These are phyloP conservation scores for Neofusicoccum sp. DNA, from an alignment of 2,329 filamentous ascomycete genomes.

Conservation along the genomic window DNA sequence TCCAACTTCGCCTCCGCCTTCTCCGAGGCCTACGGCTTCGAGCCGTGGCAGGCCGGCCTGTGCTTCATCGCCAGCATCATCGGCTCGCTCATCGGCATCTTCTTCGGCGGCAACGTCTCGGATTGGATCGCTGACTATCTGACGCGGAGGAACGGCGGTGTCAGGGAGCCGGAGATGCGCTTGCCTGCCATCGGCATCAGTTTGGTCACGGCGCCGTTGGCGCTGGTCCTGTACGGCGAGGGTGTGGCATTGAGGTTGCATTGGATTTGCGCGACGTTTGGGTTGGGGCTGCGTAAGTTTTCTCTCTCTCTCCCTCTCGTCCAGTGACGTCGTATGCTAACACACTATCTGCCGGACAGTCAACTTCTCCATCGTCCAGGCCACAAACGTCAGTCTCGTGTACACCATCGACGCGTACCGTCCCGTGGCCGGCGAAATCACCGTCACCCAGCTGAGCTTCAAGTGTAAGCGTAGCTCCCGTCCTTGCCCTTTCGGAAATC, in stretches of 20 bases:
- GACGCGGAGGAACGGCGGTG: conserved; percentile 27
- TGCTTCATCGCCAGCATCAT: conserved; percentile 52
- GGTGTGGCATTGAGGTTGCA: conserved; percentile 31
- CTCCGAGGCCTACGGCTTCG: conserved; percentile 27
- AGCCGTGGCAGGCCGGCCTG: conserved; percentile 43
- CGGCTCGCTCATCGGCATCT: conserved; percentile 51
- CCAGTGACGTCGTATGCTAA: not conserved
- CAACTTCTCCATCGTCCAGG: conserved; percentile 57
- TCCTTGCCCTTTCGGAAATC: not conserved
- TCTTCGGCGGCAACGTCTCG: conserved; percentile 47
- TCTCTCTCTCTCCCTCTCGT: not conserved
- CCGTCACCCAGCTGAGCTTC: conserved; percentile 54
- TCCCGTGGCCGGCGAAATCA: conserved; percentile 57
- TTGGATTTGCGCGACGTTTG: conserved; percentile 58
- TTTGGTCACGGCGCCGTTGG: conserved; percentile 28
- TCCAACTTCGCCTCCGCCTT: conserved; percentile 33
- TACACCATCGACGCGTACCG: conserved; percentile 60
- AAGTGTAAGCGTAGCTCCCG: conserved; percentile 44
- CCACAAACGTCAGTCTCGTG: conserved; percentile 56
- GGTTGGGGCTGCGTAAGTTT: conserved; percentile 51
- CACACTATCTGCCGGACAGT: conserved; percentile 29
- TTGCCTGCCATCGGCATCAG: conserved; percentile 32
- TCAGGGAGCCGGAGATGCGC: conserved; percentile 37
- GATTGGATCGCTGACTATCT: conserved; percentile 33
- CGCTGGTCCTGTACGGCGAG: conserved; percentile 32